These are phyloP conservation scores for Aspergillus brasiliensis DNA, from an alignment of 2,329 filamentous ascomycete species.

Conservation along the genomic window DNA sequence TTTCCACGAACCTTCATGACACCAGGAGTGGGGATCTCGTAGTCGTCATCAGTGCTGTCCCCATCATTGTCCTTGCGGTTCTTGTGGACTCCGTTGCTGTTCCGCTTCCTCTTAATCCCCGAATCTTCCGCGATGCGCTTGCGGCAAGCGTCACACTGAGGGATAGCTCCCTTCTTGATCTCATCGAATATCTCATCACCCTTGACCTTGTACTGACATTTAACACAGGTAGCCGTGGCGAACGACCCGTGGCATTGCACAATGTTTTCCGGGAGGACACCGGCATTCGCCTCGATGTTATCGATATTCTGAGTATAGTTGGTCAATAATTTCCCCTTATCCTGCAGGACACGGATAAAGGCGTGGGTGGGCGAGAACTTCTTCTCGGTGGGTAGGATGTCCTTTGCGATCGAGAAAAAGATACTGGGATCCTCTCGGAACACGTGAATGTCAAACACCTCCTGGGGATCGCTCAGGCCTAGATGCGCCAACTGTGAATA, in stretches of 20 bases:
- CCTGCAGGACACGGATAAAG: constrained; percentile 87
- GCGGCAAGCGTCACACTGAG: constrained; percentile 73
- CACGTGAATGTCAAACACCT: constrained; percentile 88
- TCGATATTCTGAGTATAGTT: constrained; percentile 99
- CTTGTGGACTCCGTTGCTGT: constrained; percentile 48
- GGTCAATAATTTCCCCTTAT: constrained; percentile 84
- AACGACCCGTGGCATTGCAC: constrained; percentile 97
- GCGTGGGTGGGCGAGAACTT: constrained; percentile 89
- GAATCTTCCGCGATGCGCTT: constrained; percentile 50
- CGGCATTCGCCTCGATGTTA: constrained; percentile 86
- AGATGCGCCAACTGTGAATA: constrained; percentile 82
- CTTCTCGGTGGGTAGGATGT: constrained; percentile 79
- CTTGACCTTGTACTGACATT: constrained; percentile 72
- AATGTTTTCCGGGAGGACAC: constrained; percentile 76
- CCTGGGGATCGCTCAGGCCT: constrained; percentile 80
- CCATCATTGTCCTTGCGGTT: constrained; percentile 60
- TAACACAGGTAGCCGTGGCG: constrained; percentile 84
- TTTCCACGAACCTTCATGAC: constrained; percentile 68
- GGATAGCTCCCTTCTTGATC: constrained; percentile 74
- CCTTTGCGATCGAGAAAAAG: constrained; percentile 89
- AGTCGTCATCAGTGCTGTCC: constrained; percentile 61
- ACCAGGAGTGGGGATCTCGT: constrained; percentile 68
- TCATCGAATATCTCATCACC: constrained; percentile 80
- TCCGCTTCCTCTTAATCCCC: constrained; percentile 56
- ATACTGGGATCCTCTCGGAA: constrained; percentile 85